Base-by-base conservation (phyloP, 1,139 yeast genomes). In the Sugiyamaella paludigena region DNA sequence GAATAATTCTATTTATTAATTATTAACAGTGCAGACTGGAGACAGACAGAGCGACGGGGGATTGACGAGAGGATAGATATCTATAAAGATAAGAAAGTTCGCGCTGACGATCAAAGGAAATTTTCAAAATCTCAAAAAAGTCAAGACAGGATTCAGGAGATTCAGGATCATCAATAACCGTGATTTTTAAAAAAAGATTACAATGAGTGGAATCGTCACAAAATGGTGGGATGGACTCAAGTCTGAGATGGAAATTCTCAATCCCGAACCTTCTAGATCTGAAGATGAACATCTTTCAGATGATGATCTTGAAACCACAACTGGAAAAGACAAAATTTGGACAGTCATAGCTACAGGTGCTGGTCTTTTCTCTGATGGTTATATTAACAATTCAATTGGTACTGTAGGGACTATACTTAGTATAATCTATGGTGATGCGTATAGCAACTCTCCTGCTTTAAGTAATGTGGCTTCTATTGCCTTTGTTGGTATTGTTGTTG, bases 331-430 rank as follows among this genome's bases (percentile, higher is more conserved):
- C 45, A 54, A 58, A 51, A 70, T 68, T 55, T 79, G 92, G 87
- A 86, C 95, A 4, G 86, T 89, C 40, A 77, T 86, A 56, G 83
- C 89, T 16, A 81, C 95, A 1, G 96, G 96, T 57, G 92, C 95
- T 1, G 96, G 96, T 48, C 74, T 88, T 47, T 87, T 89, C 65
- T 83, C 92, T 29, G 96, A 88, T 67, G 96, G 96, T 50, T 88
- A 87, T 64, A 84, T 87, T 54, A 87, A 87, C 67, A 85, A 85
- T 68, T 81, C 92, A 44, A 85, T 87, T 52, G 79, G 88, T 51
- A 78, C 89, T n/a, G 92, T 84, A 24, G 75, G 82, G 38, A 79
- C 88, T 10, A 81, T 89, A 69, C 74, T 89, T 51, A 64, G 75
- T 11, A 71, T 63, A 2, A 71, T 88, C 37, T 88, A 88, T 63